These are phyloP conservation scores for Penicillium sp. DNA, from an alignment of 2,329 filamentous ascomycete species.

Conservation along the genomic window DNA sequence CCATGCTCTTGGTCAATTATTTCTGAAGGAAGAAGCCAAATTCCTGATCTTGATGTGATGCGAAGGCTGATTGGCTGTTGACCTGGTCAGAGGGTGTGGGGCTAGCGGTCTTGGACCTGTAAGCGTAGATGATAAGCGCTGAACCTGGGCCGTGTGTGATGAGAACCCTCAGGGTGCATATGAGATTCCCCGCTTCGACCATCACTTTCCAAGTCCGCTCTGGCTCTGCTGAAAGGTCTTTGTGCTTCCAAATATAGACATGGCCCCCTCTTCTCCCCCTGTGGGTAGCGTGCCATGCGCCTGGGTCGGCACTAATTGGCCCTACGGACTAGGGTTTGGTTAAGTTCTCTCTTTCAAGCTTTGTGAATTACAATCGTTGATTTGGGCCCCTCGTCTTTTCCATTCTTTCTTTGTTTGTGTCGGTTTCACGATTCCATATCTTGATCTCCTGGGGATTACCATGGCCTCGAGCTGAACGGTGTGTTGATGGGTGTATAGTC, in stretches of 20 bases:
- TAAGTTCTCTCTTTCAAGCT: constrained; percentile 10
- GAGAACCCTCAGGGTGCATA: constrained; percentile 30
- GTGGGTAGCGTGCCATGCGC: constrained; percentile 19
- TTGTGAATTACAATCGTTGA: neutral
- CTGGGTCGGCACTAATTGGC: constrained; percentile 19
- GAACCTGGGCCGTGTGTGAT: constrained; percentile 33
- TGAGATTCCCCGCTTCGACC: constrained; percentile 20
- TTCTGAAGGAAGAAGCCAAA: constrained; percentile 1
- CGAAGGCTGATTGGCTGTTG: constrained; percentile 12
- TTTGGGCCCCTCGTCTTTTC: constrained; percentile 10
- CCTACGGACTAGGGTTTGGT: constrained; percentile 13
- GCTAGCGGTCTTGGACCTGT: constrained; percentile 17
- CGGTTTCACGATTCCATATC: constrained; percentile 15
- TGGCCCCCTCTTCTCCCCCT: constrained; percentile 3
- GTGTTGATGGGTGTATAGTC: constrained; percentile 27
- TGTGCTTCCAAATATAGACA: constrained; percentile 28
- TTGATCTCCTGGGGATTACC: constrained; percentile 17
- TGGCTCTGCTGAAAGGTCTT: neutral
- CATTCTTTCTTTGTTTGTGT: neutral
- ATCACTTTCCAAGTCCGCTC: constrained; percentile 11
- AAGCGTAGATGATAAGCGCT: constrained; percentile 30
- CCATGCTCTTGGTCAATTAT: neutral
- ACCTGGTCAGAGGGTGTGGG: constrained; percentile 13
- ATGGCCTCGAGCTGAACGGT: constrained; percentile 30
- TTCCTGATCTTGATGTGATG: constrained; percentile 1